phyloP scores from a whole-genome alignment of 2,329 filamentous ascomycete species.

The Ophiocordyceps camponoti-floridani region DNA sequence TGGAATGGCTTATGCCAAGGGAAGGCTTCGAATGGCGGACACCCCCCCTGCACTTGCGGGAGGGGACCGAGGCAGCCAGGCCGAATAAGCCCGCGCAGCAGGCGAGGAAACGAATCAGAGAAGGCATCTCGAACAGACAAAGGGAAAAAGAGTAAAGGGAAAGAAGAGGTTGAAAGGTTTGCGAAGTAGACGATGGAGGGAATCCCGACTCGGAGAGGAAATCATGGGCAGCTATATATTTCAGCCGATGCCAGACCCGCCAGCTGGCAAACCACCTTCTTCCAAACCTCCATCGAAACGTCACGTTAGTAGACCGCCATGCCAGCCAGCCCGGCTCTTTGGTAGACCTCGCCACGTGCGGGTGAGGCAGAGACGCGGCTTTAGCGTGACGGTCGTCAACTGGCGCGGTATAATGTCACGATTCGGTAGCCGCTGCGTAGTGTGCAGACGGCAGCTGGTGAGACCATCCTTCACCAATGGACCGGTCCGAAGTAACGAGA shows the following conservation, averaged over 20 bases:
- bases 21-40: no score
- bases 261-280: not conserved
- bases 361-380: not conserved
- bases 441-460: no score
- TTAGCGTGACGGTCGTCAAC: not conserved
- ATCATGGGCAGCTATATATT: not conserved
- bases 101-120: slow-evolving; percentile 3
- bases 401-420: not conserved
- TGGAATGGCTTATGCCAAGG: no score
- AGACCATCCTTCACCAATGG: no score
- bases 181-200: not conserved
- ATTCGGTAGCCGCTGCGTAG: not conserved
- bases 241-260: not conserved
- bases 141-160: not conserved
- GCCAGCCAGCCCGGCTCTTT: not conserved
- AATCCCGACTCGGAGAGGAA: not conserved
- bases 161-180: not conserved
- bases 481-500: no score
- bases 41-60: no score
- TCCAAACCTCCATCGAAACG: not conserved
- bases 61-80: slow-evolving; percentile 10
- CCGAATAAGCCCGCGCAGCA: slow-evolving; percentile 7
- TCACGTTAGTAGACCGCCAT: not conserved
- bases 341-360: not conserved
- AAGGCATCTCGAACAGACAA: slow-evolving; percentile 2